Evolutionary conservation across 352 stramenopile genomes (phyloP).

Genomic region (Phytophthora cryptogea): DNA sequence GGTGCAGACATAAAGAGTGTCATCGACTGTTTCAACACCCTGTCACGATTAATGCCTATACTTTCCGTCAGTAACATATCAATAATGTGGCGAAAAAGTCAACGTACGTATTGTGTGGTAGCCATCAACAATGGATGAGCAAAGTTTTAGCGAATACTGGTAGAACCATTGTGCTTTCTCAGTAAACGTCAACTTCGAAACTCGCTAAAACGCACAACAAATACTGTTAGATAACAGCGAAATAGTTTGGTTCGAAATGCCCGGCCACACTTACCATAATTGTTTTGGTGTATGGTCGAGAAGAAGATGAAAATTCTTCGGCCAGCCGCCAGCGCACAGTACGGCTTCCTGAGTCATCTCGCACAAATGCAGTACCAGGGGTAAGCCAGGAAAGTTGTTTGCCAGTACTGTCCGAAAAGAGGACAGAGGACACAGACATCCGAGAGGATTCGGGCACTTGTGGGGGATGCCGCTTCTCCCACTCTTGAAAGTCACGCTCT

Average conservation of each 20-base stretch:
- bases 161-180: constrained; percentile 78
- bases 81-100: neutral
- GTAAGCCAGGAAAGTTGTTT: constrained; percentile 37
- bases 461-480: constrained; percentile 19
- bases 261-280: constrained; percentile 24
- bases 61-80: neutral
- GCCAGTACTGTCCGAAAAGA: constrained; percentile 29
- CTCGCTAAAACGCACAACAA: constrained; percentile 30
- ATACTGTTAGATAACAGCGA: neutral
- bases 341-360: constrained; percentile 29
- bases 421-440: constrained; percentile 35
- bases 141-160: constrained; percentile 62
- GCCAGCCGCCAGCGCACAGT: constrained; percentile 27
- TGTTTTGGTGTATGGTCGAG: constrained; percentile 33
- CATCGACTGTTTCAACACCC: constrained; percentile 73
- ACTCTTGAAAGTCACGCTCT: constrained; percentile 39
- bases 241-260: neutral
- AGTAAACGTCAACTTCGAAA: constrained; percentile 49
- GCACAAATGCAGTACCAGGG: constrained; percentile 37
- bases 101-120: constrained; percentile 73
- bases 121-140: constrained; percentile 52
- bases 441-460: constrained; percentile 13
- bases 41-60: constrained; percentile 68
- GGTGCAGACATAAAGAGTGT: constrained; percentile 59
- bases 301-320: constrained; percentile 33